Evolutionary conservation across 2,329 filamentous ascomycete species (phyloP), one percentile per base, ranked within the genome.

Genomic region (Colletotrichum sp.): DNA sequence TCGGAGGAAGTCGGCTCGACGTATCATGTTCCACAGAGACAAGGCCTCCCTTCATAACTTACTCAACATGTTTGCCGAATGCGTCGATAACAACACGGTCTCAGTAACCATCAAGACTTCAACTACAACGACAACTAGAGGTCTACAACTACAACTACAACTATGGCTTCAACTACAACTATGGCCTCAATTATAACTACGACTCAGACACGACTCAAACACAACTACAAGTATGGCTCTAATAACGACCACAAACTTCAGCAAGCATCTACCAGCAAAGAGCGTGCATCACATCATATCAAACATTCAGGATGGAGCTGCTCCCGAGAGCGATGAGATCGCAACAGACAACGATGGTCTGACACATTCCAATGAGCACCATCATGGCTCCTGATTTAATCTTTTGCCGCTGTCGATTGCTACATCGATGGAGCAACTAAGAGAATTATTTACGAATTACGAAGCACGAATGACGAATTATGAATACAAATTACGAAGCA

Each of bases 11-110:
- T 52, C 44, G 44, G 4, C 10, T 21, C 6, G 12, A 52, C n/a
- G 1, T 21, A 6, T 6, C 3, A 6, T n/a, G 5, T 4, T 2
- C n/a, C n/a, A 49, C 0, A 2, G n/a, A 52, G 1, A 52, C 44
- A 52, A 8, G n/a, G 9, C 39, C 3, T 49, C 9, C 3, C 39
- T n/a, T 7, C 39, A n/a, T n/a, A 1, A 4, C 18, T 49, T 49
- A 1, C 39, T n/a, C 3, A 13, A 21, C 10, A 52, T 2, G 5
- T 21, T 52, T 52, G 44, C 44, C 10, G 8, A 52, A 52, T 52
- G 18, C 44, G 6, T 52, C 44, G 44, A 52, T 3, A 52, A 52
- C n/a, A 7, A 21, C 26, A 32, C 30, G 30, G 30, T 5, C 10
- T 32, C 10, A 32, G 5, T 32, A 12, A 32, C 30, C 30, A 32